Conservation (phyloP, 202 grass and related monocot genomes). For the Eragrostis tef region DNA sequence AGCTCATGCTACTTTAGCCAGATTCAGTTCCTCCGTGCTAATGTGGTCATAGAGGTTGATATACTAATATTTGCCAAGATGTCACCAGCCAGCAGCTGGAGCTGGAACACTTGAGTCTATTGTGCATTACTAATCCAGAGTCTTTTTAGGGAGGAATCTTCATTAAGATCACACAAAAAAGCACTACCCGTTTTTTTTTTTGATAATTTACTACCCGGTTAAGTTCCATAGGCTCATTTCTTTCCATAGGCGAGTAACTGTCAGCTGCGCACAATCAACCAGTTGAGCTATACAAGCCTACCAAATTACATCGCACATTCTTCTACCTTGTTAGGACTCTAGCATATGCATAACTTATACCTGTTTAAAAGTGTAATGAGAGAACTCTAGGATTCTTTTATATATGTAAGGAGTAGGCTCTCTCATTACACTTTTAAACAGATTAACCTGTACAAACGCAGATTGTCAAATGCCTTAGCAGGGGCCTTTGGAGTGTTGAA, state of each 20-base stretch:
- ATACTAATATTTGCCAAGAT: neutral
- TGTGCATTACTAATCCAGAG: no score
- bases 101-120: no score
- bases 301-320: conserved; percentile 16
- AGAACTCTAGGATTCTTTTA: no score
- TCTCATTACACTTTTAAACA: neutral
- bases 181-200: no score
- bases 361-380: no score
- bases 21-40: neutral
- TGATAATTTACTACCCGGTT: neutral
- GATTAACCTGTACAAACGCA: conserved; percentile 8
- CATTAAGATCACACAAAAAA: neutral
- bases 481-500: neutral
- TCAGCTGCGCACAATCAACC: neutral
- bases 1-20: neutral
- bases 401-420: no score
- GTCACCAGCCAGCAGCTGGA: no score
- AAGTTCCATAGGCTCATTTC: neutral
- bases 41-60: neutral
- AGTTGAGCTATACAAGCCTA: conserved; percentile 23
- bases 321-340: neutral
- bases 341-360: no score
- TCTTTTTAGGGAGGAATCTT: no score
- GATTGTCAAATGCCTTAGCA: neutral
- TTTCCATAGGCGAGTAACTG: neutral